Percentiles rank a stretch among this genome's conserved stretches.
These are phyloP conservation scores for Sanghuangporus weigelae DNA, from an alignment of 1,284 basidiomycete species.

Conservation along the genomic window DNA sequence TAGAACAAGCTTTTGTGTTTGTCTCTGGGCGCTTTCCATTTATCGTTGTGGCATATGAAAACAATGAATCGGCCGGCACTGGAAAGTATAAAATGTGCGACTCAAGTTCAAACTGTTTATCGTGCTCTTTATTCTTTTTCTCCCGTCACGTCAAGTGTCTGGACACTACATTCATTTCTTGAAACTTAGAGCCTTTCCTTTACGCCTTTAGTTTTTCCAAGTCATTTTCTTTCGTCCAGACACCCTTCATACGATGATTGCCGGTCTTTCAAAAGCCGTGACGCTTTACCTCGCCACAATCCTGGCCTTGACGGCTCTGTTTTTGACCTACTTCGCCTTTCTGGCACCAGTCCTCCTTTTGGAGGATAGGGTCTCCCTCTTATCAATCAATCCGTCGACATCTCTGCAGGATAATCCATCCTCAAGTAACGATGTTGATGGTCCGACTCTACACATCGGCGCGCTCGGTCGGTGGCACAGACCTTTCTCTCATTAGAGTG, in stretches of 20 bases:
- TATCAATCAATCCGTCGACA: conserved; percentile 58
- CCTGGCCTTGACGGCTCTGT: conserved; percentile 55
- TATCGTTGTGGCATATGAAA: background rate
- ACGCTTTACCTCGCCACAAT: conserved; percentile 66
- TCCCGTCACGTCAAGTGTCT: background rate
- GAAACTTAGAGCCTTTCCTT: background rate
- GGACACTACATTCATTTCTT: background rate
- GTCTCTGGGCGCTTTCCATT: background rate
- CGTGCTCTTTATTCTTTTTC: background rate
- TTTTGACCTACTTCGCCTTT: conserved; percentile 62
- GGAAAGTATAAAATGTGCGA: background rate
- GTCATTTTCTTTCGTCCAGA: background rate
- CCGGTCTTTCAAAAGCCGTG: conserved; percentile 62
- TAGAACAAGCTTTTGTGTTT: conserved; percentile 6
- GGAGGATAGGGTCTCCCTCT: conserved; percentile 54
- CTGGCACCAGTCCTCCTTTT: conserved; percentile 59
- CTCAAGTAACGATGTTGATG: conserved; percentile 43
- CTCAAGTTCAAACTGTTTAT: background rate
- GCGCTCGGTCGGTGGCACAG: conserved; percentile 45
- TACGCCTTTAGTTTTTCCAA: background rate
- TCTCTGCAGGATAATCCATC: conserved; percentile 29
- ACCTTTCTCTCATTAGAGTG: background rate
- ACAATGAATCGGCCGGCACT: background rate
- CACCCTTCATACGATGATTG: conserved; percentile 44
- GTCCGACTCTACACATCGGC: conserved; percentile 65